Evolutionary conservation across 495 filamentous ascomycete species (phyloP).

Genomic region (Aspergillus incahuasiensis): DNA sequence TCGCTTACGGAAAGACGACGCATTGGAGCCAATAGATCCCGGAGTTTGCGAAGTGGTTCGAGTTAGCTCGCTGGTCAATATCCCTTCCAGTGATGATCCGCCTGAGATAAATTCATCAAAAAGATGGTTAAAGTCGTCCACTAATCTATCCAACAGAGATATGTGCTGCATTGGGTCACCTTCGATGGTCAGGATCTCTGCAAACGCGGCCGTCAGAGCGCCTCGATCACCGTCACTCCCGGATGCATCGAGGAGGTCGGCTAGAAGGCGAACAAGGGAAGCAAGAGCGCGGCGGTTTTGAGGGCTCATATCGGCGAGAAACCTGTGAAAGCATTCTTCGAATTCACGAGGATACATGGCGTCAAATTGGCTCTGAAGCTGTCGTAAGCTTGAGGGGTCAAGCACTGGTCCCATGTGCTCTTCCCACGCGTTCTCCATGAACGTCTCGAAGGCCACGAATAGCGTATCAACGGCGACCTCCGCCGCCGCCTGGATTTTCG

Average conservation of each 20-base stretch:
- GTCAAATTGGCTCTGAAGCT: constrained; percentile 70
- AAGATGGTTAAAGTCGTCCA: constrained; percentile 85
- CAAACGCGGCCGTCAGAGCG: constrained; percentile 83
- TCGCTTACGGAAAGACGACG: constrained; percentile 77
- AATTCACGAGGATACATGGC: constrained; percentile 73
- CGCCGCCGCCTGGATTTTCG: constrained; percentile 63
- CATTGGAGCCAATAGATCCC: constrained; percentile 63
- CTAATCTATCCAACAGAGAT: constrained; percentile 82
- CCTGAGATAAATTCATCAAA: constrained; percentile 66
- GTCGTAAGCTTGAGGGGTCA: constrained; percentile 55
- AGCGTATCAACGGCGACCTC: constrained; percentile 83
- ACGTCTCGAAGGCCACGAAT: constrained; percentile 92
- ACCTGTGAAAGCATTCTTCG: constrained; percentile 73
- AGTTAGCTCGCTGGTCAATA: constrained; percentile 43
- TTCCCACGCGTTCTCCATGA: constrained; percentile 81
- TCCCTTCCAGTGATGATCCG: constrained; percentile 38
- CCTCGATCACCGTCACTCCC: constrained; percentile 91
- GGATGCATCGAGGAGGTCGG: constrained; percentile 88
- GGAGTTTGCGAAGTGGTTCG: constrained; percentile 44
- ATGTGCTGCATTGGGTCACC: constrained; percentile 79
- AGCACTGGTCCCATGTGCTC: constrained; percentile 84
- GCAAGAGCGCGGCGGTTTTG: constrained; percentile 89
- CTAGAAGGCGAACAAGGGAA: constrained; percentile 76
- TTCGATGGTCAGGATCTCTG: constrained; percentile 77
- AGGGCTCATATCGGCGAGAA: constrained; percentile 75